Evolutionary conservation across 768 basidiomycete genomes (phyloP).

Genomic region (Xerocomellus amylosporus): DNA sequence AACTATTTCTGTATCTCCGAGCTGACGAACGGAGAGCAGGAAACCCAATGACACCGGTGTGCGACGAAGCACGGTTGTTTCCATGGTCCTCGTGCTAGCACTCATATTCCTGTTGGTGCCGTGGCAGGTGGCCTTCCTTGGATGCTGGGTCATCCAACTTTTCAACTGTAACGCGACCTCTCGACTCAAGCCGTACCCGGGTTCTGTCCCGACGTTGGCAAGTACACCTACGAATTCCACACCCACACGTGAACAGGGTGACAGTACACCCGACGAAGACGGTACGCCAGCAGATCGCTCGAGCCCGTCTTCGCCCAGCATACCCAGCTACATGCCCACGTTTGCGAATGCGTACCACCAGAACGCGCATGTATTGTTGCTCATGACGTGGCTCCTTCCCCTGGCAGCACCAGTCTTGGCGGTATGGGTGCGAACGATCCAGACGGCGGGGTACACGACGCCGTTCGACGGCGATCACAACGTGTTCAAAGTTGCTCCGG

Average conservation of each 20-base stretch:
- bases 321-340: neutral
- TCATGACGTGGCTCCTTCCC: slow-evolving; percentile 82
- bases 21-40: slow-evolving; percentile 9
- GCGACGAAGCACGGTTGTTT: slow-evolving; percentile 49
- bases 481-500: slow-evolving; percentile 61
- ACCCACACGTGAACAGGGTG: slow-evolving; percentile 12
- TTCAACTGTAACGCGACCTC: slow-evolving; percentile 51
- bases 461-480: slow-evolving; percentile 84
- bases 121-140: slow-evolving; percentile 88
- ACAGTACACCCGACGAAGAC: slow-evolving; percentile 8
- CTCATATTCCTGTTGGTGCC: slow-evolving; percentile 79
- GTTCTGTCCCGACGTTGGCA: slow-evolving; percentile 26
- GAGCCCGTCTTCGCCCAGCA: neutral
- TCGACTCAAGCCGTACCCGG: slow-evolving; percentile 15
- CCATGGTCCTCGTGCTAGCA: slow-evolving; percentile 57
- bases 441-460: slow-evolving; percentile 72
- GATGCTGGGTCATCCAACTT: slow-evolving; percentile 78
- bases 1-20: neutral
- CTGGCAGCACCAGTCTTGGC: slow-evolving; percentile 72
- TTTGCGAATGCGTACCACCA: slow-evolving; percentile 41
- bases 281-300: slow-evolving; percentile 3
- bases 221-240: slow-evolving; percentile 27
- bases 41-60: slow-evolving; percentile 37
- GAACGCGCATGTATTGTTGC: slow-evolving; percentile 60
- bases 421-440: slow-evolving; percentile 87